Conservation (phyloP, 2,329 filamentous ascomycete species). For the Diaporthe aspalathi region DNA sequence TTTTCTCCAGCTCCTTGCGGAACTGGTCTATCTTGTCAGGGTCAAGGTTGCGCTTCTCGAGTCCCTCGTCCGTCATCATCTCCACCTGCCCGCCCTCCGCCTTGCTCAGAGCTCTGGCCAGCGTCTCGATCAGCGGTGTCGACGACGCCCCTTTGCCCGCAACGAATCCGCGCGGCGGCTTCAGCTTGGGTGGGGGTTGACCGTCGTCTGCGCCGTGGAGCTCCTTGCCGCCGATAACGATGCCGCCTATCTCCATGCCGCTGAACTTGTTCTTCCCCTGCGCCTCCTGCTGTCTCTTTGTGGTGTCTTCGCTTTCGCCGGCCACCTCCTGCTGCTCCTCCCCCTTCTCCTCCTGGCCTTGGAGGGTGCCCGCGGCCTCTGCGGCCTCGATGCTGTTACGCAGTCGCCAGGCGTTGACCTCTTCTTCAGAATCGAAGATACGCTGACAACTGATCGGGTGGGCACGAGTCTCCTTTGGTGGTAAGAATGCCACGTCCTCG, state of each 20-base stretch:
- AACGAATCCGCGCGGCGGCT: slow-evolving; percentile 57
- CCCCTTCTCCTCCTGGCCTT: slow-evolving; percentile 39
- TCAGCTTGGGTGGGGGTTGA: slow-evolving; percentile 58
- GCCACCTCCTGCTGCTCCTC: slow-evolving; percentile 31
- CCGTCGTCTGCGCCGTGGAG: slow-evolving; percentile 61
- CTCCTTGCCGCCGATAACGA: slow-evolving; percentile 63
- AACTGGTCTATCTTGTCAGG: slow-evolving; percentile 76
- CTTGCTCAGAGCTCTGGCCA: slow-evolving; percentile 58
- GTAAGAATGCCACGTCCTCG: slow-evolving; percentile 86
- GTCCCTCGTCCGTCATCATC: slow-evolving; percentile 72
- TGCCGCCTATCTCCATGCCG: slow-evolving; percentile 61
- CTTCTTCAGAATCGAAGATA: slow-evolving; percentile 68
- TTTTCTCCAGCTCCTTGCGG: slow-evolving; percentile 73
- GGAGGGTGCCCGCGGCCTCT: slow-evolving; percentile 46
- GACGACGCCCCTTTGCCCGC: slow-evolving; percentile 42
- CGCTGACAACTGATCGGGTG: slow-evolving; percentile 82
- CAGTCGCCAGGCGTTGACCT: slow-evolving; percentile 54
- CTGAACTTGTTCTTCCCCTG: slow-evolving; percentile 41
- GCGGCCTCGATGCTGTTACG: slow-evolving; percentile 53
- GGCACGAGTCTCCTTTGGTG: slow-evolving; percentile 80
- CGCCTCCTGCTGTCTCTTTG: slow-evolving; percentile 20
- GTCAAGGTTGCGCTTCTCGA: slow-evolving; percentile 75
- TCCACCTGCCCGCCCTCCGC: slow-evolving; percentile 72
- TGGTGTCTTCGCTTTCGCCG: slow-evolving; percentile 20
- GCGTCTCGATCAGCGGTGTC: slow-evolving; percentile 54